Base-by-base conservation (phyloP, 2,329 filamentous ascomycete species). In the Amylocarpus encephaloides region DNA sequence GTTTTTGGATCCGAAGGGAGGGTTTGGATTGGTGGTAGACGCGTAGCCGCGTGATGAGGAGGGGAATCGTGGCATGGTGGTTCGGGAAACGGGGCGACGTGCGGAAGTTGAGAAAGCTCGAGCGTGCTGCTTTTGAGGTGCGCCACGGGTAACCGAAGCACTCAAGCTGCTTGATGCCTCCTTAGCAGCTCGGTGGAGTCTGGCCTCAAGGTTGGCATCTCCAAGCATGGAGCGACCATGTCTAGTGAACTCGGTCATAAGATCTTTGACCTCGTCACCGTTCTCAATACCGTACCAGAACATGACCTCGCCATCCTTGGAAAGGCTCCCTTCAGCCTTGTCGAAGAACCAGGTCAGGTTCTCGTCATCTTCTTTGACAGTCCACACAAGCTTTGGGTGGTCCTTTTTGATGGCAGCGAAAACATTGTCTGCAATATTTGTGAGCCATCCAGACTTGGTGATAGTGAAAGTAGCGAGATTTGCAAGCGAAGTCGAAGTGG, bases 321-420 rank as follows among this genome's bases (percentile, higher is more conserved):
- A 88, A 62, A 96, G 79, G 69, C 88, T 95, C 50, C 93, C 92
- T 61, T 96, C 90, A 9, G 92, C 86, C 77, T 95, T 95, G 70
- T 95, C 91, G 60, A 95, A 94, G 76, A 97, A 96, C 93, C 92
- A 97, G 10, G 89, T 91, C 62, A 97, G 75, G 68, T 97, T 96
- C 77, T 97, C 92, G 62, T 97, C 91, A 60, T 94, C 86, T 64
- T 91, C 86, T 73, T 88, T 92, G 53, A 96, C 92, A n/a, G 90
- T 95, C 92, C 91, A 98, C 57, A 89, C 86, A 58, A 97, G 77
- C 71, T 86, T 89, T 49, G 90, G 83, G 68, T 91, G 86, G 65
- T 96, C 92, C 70, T 95, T 94, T 77, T 92, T 94, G 68, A 97
- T 87, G 55, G 87, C 86, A 57, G 86, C 82, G 68, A 97, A 95